Percentiles rank a stretch among this genome's conserved stretches.
Evolutionary conservation across 2,329 filamentous ascomycete genomes (phyloP).

Genomic region (Dactylellina parvicollis): DNA sequence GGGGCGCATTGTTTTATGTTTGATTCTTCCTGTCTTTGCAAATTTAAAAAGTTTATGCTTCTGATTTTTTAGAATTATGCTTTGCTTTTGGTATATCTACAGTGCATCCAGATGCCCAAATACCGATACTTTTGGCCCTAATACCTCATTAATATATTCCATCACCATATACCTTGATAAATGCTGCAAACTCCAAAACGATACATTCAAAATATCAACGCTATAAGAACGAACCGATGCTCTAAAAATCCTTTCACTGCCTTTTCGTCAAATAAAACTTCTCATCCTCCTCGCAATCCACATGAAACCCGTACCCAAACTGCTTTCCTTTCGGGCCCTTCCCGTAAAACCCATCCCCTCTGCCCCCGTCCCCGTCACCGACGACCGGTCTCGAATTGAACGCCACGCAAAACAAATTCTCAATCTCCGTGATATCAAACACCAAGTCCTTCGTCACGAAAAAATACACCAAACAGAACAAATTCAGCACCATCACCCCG

Average conservation of each 20-base stretch:
- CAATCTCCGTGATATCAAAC: constrained; percentile 48
- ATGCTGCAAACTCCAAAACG: not conserved
- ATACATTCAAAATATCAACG: not conserved
- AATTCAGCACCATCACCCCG: constrained; percentile 73
- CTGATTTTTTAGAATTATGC: no score
- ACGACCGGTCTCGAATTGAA: constrained; percentile 30
- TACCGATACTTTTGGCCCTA: no score
- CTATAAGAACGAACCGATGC: not conserved
- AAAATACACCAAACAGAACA: constrained; percentile 65
- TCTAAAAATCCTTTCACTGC: not conserved
- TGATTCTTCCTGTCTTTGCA: not conserved
- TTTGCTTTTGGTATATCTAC: no score
- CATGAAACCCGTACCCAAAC: constrained; percentile 30
- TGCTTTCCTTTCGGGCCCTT: constrained; percentile 37
- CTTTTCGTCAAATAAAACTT: constrained; percentile 29
- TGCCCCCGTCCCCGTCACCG: not conserved
- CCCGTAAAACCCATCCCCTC: constrained; percentile 38
- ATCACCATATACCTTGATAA: no score
- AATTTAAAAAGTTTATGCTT: no score
- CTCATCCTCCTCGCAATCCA: constrained; percentile 39
- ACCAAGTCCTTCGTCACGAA: constrained; percentile 38
- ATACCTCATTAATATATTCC: no score
- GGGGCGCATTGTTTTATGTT: not conserved
- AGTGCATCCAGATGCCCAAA: no score
- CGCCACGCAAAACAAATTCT: constrained; percentile 50